Evolutionary conservation across 2,329 filamentous ascomycete genomes (phyloP).

Genomic region (Aspergillus quadrilineatus): DNA sequence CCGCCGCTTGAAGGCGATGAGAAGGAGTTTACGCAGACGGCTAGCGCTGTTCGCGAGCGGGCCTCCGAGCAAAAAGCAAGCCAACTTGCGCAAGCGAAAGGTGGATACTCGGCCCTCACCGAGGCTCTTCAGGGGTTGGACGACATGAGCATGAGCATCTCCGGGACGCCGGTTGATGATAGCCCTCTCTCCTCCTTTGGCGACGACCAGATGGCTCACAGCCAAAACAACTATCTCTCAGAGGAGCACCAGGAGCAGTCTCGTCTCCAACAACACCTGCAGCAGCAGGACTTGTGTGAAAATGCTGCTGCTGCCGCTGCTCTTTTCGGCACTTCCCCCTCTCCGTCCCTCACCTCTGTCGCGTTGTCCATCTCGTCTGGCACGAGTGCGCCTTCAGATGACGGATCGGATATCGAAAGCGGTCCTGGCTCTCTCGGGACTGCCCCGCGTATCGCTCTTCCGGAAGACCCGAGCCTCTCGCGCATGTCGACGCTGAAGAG

Average conservation of each 20-base stretch:
- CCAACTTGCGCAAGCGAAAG: slow-evolving; percentile 27
- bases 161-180: slow-evolving; percentile 33
- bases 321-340: slow-evolving; percentile 44
- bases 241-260: slow-evolving; percentile 24
- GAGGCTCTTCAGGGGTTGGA: slow-evolving; percentile 45
- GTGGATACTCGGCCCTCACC: slow-evolving; percentile 36
- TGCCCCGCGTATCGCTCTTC: slow-evolving; percentile 33
- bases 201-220: slow-evolving; percentile 30
- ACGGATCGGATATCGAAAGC: slow-evolving; percentile 29
- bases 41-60: slow-evolving; percentile 72
- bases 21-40: slow-evolving; percentile 94
- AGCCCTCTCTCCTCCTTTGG: slow-evolving; percentile 32
- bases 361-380: slow-evolving; percentile 44
- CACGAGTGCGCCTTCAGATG: slow-evolving; percentile 39
- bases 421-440: slow-evolving; percentile 19
- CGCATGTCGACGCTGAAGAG: slow-evolving; percentile 38
- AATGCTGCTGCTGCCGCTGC: slow-evolving; percentile 34
- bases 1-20: slow-evolving; percentile 92
- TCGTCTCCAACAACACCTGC: slow-evolving; percentile 19
- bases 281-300: slow-evolving; percentile 33
- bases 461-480: slow-evolving; percentile 26
- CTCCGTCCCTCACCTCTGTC: slow-evolving; percentile 43
- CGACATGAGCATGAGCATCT: slow-evolving; percentile 28
- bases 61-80: slow-evolving; percentile 40
- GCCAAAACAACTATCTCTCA: slow-evolving; percentile 37